phyloP scores from a whole-genome alignment of 352 stramenopile genomes.

The Globisporangium uncinulatum region DNA sequence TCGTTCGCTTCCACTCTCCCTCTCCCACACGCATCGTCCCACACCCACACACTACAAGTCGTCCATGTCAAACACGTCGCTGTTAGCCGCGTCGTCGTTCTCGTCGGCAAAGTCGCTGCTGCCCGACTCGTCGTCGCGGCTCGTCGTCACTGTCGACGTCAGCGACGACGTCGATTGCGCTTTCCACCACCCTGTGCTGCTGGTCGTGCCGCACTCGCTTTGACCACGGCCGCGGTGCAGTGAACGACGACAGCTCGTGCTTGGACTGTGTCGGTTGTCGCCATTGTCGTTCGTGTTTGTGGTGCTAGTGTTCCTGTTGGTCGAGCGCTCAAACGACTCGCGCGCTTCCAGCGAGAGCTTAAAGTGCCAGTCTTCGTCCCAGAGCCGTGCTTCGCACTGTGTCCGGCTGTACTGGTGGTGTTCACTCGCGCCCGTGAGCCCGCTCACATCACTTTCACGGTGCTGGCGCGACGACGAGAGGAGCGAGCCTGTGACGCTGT shows the following conservation, averaged over 20 bases:
- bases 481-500: slow-evolving; percentile 14
- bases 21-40: not conserved
- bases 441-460: not conserved
- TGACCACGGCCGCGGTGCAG: not conserved
- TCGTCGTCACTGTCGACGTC: slow-evolving; percentile 27
- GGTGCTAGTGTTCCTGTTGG: slow-evolving; percentile 6
- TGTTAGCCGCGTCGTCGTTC: slow-evolving; percentile 9
- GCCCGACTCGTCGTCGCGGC: slow-evolving; percentile 24
- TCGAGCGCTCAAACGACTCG: slow-evolving; percentile 44
- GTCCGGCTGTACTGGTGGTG: slow-evolving; percentile 24
- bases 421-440: not conserved
- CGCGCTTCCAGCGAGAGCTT: slow-evolving; percentile 64
- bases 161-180: slow-evolving; percentile 27
- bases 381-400: slow-evolving; percentile 47
- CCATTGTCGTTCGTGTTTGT: slow-evolving; percentile 6
- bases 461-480: not conserved
- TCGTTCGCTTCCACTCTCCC: too few relatives aligned
- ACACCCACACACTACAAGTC: slow-evolving; percentile 25
- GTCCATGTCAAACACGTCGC: slow-evolving; percentile 62
- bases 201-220: not conserved
- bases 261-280: not conserved
- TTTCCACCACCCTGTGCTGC: slow-evolving; percentile 10
- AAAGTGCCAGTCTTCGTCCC: slow-evolving; percentile 70
- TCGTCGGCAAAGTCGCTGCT: slow-evolving; percentile 14
- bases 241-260: not conserved